Conservation (phyloP, 495 filamentous ascomycete species). For the Tuber brumale region DNA sequence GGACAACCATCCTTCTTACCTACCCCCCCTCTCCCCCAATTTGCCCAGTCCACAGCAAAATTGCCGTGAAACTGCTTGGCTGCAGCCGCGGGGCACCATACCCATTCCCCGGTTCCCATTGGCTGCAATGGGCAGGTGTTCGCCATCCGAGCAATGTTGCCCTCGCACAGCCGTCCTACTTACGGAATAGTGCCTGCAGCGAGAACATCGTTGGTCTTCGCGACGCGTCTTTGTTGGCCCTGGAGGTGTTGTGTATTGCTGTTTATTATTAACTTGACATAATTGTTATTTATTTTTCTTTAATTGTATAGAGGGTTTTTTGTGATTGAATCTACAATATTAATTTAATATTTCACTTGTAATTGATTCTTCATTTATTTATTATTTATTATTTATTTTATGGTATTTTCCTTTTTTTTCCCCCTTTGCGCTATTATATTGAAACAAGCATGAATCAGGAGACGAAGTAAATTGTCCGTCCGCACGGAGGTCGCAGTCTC, state of each 20-base stretch:
- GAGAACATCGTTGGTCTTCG: constrained; percentile 39
- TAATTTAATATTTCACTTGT: constrained; percentile 18
- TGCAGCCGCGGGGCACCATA: constrained; percentile 37
- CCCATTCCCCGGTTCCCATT: constrained; percentile 42
- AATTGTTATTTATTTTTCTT: background rate
- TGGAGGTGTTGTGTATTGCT: background rate
- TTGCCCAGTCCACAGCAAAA: constrained; percentile 36
- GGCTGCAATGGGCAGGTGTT: constrained; percentile 41
- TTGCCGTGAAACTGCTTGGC: constrained; percentile 40
- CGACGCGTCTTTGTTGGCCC: constrained; percentile 35
- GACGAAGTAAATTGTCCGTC: constrained; percentile 7
- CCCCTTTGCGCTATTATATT: constrained; percentile 37
- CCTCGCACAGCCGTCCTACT: constrained; percentile 37
- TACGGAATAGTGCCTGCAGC: constrained; percentile 39
- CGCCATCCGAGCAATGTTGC: constrained; percentile 31
- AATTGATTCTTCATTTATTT: constrained; percentile 27
- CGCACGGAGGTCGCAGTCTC: constrained; percentile 4
- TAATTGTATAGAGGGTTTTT: background rate
- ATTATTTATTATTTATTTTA: constrained; percentile 30
- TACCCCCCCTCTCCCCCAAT: constrained; percentile 25
- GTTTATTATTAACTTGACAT: background rate
- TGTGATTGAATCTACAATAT: constrained; percentile 29
- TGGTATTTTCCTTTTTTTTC: constrained; percentile 12
- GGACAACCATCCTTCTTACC: background rate
- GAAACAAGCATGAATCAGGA: constrained; percentile 35